Evolutionary conservation across 441 rosid genomes (phyloP).

Genomic region (Pelargonium fulgidum): DNA sequence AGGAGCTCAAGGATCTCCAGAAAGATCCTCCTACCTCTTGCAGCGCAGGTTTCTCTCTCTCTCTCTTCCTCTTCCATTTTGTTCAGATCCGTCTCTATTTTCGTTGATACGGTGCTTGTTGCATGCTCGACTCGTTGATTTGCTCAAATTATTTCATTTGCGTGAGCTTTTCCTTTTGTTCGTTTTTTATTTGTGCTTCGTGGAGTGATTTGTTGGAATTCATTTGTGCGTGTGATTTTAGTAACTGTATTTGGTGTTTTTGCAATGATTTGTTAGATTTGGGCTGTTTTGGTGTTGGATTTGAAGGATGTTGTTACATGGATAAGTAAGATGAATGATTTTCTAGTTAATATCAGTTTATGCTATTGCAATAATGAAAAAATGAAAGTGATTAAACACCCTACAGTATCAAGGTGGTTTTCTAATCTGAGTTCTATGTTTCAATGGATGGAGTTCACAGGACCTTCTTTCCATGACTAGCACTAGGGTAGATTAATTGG

Average conservation of each 20-base stretch:
- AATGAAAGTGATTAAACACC: background rate
- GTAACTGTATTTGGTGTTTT: background rate
- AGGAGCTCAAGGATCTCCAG: constrained; percentile 13
- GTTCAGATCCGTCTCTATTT: background rate
- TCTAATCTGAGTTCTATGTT: no score
- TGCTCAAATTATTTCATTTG: background rate
- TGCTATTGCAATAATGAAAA: background rate
- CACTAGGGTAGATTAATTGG: no score
- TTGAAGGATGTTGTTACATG: no score
- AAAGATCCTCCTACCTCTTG: constrained; percentile 39
- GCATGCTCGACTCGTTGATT: background rate
- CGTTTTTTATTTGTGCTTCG: background rate
- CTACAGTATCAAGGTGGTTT: no score
- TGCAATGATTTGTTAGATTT: no score
- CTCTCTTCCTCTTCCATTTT: background rate
- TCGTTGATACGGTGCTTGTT: background rate
- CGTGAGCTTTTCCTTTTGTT: background rate
- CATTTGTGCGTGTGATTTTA: background rate
- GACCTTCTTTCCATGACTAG: no score
- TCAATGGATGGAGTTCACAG: no score
- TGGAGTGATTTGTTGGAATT: background rate
- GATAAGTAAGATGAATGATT: background rate
- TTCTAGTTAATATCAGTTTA: background rate
- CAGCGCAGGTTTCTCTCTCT: constrained; percentile 29
- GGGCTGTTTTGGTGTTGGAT: no score